Evolutionary conservation across 495 filamentous ascomycete genomes (phyloP).

Genomic region (Lasiosphaeria miniovina): DNA sequence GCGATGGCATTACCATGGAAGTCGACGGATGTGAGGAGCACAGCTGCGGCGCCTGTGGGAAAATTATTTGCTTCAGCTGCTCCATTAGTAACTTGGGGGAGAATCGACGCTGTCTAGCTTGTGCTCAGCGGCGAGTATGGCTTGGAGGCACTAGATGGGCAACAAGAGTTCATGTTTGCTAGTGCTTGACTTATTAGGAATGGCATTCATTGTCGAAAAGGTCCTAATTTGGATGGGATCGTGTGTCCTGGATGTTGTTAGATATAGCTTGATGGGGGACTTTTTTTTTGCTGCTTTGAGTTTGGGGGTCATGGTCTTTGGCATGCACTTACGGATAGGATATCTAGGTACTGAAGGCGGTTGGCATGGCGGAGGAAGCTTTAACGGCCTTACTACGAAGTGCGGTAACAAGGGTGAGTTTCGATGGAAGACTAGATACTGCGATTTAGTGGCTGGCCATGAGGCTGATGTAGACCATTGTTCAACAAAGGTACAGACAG

Average conservation of each 20-base stretch:
- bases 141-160: constrained; percentile 11
- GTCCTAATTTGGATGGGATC: no score
- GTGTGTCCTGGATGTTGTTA: no score
- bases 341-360: no score
- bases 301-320: no score
- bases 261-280: neutral
- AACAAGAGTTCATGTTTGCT: neutral
- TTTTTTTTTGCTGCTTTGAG: neutral
- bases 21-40: constrained; percentile 21
- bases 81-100: constrained; percentile 47
- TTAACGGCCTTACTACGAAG: no score
- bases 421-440: no score
- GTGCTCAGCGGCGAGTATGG: constrained; percentile 35
- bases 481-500: no score
- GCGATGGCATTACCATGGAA: constrained; percentile 30
- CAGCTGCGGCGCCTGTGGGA: constrained; percentile 40
- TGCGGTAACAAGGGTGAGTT: no score
- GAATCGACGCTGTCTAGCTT: constrained; percentile 42
- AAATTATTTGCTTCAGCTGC: constrained; percentile 48
- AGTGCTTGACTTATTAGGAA: neutral
- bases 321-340: no score
- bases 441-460: no score
- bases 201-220: neutral
- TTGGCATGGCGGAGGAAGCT: no score
- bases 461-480: no score